A percentile compares a stretch with the other conserved stretches of the same genome.
Conservation (phyloP, 2,329 filamentous ascomycete species). For the Xylariaceae sp. region DNA sequence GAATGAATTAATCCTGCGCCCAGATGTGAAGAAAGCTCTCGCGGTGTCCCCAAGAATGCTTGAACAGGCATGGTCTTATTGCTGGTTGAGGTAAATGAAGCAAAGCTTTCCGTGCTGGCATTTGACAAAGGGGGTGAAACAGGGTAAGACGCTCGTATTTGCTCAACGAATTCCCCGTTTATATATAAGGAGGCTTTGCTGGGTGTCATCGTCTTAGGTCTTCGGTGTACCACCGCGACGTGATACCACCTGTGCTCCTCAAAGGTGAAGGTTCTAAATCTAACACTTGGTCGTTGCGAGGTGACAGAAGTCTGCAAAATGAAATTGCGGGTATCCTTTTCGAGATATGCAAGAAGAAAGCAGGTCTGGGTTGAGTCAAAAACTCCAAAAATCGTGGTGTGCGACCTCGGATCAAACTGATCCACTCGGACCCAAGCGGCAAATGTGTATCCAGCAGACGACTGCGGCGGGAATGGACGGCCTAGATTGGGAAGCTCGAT, state of each 20-base stretch:
- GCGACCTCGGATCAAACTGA: constrained; percentile 77
- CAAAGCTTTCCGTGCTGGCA: constrained; percentile 67
- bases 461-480: constrained; percentile 78
- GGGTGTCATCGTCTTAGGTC: constrained; percentile 72
- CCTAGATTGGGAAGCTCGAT: constrained; percentile 88
- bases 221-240: constrained; percentile 82
- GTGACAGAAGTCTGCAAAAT: constrained; percentile 95
- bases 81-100: constrained; percentile 64
- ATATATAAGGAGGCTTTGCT: constrained; percentile 88
- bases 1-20: constrained; percentile 75
- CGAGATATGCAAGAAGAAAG: constrained; percentile 90
- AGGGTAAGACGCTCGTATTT: constrained; percentile 87
- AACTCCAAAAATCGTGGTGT: constrained; percentile 94
- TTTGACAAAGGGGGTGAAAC: constrained; percentile 68
- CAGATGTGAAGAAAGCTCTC: constrained; percentile 77
- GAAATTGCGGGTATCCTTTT: constrained; percentile 89
- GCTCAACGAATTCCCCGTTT: constrained; percentile 91
- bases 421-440: constrained; percentile 89
- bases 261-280: constrained; percentile 85
- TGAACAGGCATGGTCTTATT: constrained; percentile 73
- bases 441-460: constrained; percentile 84
- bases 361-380: constrained; percentile 92
- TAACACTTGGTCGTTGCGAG: constrained; percentile 82
- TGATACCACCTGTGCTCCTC: constrained; percentile 86
- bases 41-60: constrained; percentile 90